Evolutionary conservation across 441 rosid genomes (phyloP).

Genomic region (Brassica balearica): DNA sequence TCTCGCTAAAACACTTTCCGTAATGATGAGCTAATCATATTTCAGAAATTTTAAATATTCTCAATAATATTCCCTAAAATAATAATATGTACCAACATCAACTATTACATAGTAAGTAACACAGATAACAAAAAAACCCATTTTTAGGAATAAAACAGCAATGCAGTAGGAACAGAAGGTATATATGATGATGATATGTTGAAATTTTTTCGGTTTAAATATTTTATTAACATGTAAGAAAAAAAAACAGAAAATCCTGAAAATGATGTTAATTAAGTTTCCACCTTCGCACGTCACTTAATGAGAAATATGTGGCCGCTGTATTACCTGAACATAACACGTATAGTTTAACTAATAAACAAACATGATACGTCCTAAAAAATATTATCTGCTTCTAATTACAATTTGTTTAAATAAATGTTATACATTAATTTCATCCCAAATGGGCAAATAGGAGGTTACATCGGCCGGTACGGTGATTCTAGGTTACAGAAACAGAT

Average conservation of each 20-base stretch:
- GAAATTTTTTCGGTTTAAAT: constrained; percentile 18
- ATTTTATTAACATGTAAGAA: neutral
- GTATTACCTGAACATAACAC: constrained; percentile 22
- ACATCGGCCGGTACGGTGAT: too few species aligned
- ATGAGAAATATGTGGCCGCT: constrained; percentile 30
- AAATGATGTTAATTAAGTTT: constrained; percentile 15
- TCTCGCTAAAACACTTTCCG: neutral
- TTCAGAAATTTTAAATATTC: neutral
- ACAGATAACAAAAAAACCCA: neutral
- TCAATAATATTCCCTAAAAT: neutral
- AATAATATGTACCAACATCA: neutral
- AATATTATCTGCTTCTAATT: neutral
- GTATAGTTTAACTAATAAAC: neutral
- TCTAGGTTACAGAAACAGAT: too few species aligned
- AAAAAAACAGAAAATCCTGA: neutral
- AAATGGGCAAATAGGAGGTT: too few species aligned
- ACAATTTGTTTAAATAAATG: neutral
- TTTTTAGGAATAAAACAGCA: neutral
- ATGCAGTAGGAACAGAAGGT: neutral
- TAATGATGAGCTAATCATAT: neutral
- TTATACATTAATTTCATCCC: too few species aligned
- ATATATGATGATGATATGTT: constrained; percentile 12
- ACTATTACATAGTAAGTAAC: neutral
- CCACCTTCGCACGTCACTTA: constrained; percentile 46
- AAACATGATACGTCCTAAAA: neutral